These are phyloP conservation scores for Boletellus ananas DNA, from an alignment of 768 basidiomycete species.

Conservation along the genomic window DNA sequence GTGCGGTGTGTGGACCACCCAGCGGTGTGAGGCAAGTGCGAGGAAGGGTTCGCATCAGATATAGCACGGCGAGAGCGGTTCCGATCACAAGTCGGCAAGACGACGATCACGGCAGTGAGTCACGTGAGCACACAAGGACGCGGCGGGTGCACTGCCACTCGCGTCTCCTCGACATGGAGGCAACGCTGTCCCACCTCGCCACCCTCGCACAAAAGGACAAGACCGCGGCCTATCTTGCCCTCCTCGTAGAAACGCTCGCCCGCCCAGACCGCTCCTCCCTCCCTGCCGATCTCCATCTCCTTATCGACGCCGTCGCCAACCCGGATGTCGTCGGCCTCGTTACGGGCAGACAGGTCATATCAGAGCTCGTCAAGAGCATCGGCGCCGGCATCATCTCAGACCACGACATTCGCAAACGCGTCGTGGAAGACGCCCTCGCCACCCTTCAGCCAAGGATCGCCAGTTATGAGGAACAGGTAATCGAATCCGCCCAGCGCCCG, in stretches of 20 bases:
- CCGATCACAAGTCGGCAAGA: slow-evolving; percentile 24
- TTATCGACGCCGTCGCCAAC: slow-evolving; percentile 80
- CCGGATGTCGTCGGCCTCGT: slow-evolving; percentile 81
- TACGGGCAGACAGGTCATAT: slow-evolving; percentile 82
- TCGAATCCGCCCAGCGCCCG: background rate
- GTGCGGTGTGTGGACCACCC: too few relatives aligned
- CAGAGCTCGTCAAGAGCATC: slow-evolving; percentile 74
- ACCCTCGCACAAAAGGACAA: slow-evolving; percentile 81
- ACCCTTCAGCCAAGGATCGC: slow-evolving; percentile 75
- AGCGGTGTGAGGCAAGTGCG: too few relatives aligned
- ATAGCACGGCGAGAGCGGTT: slow-evolving; percentile 9
- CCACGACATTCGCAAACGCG: slow-evolving; percentile 57
- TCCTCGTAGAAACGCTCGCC: slow-evolving; percentile 65
- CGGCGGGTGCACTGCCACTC: too few relatives aligned
- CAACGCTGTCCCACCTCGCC: slow-evolving; percentile 58
- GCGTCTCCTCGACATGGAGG: too few relatives aligned
- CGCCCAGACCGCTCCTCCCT: slow-evolving; percentile 44
- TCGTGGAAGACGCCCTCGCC: slow-evolving; percentile 72
- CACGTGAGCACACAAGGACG: background rate
- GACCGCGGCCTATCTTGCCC: slow-evolving; percentile 64
- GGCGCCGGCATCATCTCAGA: slow-evolving; percentile 52
- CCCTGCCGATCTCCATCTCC: slow-evolving; percentile 55
- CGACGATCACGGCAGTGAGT: background rate
- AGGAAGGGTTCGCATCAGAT: background rate
- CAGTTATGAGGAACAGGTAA: slow-evolving; percentile 90